Evolutionary conservation across 2,329 filamentous ascomycete genomes (phyloP).

Genomic region (Tolypocladium tundrense): DNA sequence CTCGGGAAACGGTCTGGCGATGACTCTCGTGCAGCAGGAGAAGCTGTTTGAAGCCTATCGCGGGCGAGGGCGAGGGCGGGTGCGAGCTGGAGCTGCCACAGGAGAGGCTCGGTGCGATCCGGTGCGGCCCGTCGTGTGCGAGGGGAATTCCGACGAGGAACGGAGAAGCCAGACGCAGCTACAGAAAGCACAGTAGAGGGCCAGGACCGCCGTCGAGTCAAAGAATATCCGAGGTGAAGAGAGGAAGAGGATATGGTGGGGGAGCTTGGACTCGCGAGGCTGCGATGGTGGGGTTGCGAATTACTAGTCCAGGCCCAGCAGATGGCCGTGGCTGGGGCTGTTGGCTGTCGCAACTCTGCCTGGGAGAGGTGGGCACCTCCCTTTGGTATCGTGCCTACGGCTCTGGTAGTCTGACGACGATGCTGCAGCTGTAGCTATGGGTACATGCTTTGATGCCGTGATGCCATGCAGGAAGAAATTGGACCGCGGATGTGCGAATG

Average conservation of each 20-base stretch:
- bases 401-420: background rate
- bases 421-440: background rate
- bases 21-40: background rate
- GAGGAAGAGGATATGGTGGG: background rate
- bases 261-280: constrained; percentile 4
- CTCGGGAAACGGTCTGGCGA: background rate
- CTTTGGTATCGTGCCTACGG: background rate
- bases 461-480: background rate
- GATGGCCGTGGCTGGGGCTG: background rate
- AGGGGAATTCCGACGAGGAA: background rate
- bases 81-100: background rate
- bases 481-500: background rate
- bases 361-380: background rate
- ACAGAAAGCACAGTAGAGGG: background rate
- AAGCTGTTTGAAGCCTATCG: background rate
- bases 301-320: background rate
- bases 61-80: background rate
- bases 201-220: background rate
- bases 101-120: background rate
- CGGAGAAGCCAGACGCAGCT: background rate
- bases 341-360: background rate
- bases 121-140: background rate
- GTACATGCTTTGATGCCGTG: background rate
- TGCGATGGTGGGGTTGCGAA: constrained; percentile 9
- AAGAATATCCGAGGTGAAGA: background rate